Conservation (phyloP, 2,329 filamentous ascomycete genomes). For the Ceratocystis variospora region DNA sequence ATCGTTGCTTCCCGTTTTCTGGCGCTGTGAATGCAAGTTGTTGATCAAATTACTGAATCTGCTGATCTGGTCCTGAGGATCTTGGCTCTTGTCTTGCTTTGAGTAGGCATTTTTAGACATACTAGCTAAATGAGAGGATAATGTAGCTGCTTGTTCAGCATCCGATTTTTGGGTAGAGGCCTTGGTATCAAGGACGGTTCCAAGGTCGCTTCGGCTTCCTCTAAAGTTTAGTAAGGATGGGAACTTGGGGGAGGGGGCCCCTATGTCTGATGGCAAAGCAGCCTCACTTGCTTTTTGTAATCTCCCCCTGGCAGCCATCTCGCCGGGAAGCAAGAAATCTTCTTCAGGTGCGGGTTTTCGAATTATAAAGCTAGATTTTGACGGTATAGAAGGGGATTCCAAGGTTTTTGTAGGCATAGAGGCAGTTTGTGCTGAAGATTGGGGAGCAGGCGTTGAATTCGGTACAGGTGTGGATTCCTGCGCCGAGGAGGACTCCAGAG, state of each 20-base stretch:
- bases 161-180: not conserved
- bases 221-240: not conserved
- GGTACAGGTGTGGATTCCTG: not conserved
- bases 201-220: not conserved
- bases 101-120: not conserved
- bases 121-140: not conserved
- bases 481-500: not conserved
- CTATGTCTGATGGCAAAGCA: not conserved
- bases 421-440: not conserved
- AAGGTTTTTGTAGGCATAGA: not conserved
- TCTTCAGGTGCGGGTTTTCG: constrained; percentile 6
- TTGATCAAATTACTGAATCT: constrained; percentile 14
- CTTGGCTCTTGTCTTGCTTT: not conserved
- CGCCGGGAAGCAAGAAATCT: constrained; percentile 11
- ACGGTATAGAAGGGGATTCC: not conserved
- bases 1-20: constrained; percentile 7
- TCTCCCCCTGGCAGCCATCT: constrained; percentile 3
- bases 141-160: not conserved
- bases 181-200: not conserved
- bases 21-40: constrained; percentile 10
- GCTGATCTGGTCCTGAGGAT: constrained; percentile 7
- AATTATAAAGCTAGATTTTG: constrained; percentile 10
- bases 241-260: not conserved
- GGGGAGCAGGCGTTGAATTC: not conserved
- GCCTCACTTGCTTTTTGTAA: not conserved